phyloP scores from a whole-genome alignment of 768 basidiomycete species.

The Lactarius hatsudake region DNA sequence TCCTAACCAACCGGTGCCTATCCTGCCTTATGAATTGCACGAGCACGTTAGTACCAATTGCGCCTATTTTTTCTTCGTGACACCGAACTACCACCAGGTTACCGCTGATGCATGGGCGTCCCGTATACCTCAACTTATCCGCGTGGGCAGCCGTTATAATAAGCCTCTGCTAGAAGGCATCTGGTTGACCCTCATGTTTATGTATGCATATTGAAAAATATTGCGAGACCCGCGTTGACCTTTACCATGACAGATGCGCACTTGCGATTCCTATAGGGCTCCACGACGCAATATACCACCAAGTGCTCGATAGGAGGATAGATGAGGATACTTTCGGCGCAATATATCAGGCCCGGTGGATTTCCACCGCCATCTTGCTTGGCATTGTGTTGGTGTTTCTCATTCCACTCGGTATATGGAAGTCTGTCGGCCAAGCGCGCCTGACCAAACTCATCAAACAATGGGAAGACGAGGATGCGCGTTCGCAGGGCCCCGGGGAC shows the following conservation, averaged over 20 bases:
- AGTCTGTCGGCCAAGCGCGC: conserved; percentile 40
- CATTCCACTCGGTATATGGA: conserved; percentile 40
- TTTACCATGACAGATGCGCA: conserved; percentile 33
- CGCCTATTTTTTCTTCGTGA: not conserved
- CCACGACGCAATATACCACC: conserved; percentile 37
- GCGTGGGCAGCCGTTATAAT: conserved; percentile 40
- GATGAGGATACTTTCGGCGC: not conserved
- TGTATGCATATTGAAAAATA: conserved; percentile 36
- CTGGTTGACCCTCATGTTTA: conserved; percentile 40
- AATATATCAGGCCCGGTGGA: conserved; percentile 37
- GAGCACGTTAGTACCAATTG: not conserved
- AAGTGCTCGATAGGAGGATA: conserved; percentile 28
- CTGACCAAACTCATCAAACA: conserved; percentile 38
- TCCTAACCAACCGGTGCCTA: conserved; percentile 4
- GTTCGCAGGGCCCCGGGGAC: conserved; percentile 29
- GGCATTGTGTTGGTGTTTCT: conserved; percentile 39
- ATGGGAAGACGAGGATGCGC: conserved; percentile 43
- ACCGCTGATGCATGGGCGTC: conserved; percentile 43
- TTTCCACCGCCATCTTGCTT: conserved; percentile 39
- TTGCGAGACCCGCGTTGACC: not conserved
- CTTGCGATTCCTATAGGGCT: conserved; percentile 41
- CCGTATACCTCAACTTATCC: conserved; percentile 40
- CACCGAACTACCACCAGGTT: conserved; percentile 33
- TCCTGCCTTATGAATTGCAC: conserved; percentile 18
- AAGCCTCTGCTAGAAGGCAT: conserved; percentile 45